phyloP scores from a whole-genome alignment of 257 asterid species.

The Plantago elongata region DNA sequence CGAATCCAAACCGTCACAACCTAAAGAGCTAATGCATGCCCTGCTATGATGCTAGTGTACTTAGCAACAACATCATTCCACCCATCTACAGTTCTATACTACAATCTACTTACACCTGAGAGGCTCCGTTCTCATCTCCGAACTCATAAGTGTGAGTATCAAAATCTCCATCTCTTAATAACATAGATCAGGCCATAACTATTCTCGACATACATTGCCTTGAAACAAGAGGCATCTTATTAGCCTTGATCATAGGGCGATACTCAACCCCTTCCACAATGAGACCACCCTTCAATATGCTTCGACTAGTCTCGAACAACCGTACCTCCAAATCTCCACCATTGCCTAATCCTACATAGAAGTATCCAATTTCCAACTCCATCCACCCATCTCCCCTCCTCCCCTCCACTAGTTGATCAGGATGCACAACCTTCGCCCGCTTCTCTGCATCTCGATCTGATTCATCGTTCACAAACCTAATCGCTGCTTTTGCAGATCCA shows the following conservation, averaged over 20 bases:
- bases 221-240: constrained; percentile 1
- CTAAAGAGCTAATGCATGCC: no score
- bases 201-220: constrained; percentile 8
- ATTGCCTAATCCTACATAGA: not conserved
- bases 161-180: not conserved
- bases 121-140: no score
- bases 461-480: constrained; percentile 10
- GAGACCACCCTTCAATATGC: not conserved
- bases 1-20: no score
- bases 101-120: no score
- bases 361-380: constrained; percentile 11
- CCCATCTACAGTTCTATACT: no score
- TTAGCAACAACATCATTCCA: no score
- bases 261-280: constrained; percentile 3
- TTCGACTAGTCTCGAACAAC: constrained; percentile 3
- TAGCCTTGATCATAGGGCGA: not conserved
- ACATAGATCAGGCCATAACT: not conserved
- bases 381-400: not conserved
- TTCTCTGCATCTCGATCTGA: constrained; percentile 2
- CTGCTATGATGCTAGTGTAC: no score
- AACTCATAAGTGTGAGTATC: no score
- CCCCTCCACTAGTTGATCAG: not conserved
- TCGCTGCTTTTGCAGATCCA: constrained; percentile 6
- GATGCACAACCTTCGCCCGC: constrained; percentile 2
- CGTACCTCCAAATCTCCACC: constrained; percentile 3